These are phyloP conservation scores for Whalleya microplaca DNA, from an alignment of 2,329 filamentous ascomycete genomes.

Conservation along the genomic window DNA sequence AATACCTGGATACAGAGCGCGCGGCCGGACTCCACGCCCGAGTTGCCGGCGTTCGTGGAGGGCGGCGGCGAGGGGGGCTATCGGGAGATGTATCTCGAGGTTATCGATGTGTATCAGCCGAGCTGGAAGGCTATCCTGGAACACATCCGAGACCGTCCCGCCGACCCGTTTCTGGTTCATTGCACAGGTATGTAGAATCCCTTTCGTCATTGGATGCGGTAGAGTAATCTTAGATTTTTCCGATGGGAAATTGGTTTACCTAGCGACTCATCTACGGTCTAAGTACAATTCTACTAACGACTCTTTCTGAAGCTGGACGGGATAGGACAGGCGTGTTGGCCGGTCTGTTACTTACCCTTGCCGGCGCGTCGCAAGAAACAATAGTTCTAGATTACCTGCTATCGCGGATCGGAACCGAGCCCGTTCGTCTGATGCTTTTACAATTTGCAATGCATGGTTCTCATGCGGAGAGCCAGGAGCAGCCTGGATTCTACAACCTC, in stretches of 20 bases:
- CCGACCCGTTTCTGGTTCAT: constrained; percentile 54
- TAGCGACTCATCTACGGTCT: no score
- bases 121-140: constrained; percentile 50
- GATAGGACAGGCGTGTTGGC: constrained; percentile 58
- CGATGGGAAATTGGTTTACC: no score
- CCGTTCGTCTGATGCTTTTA: constrained; percentile 52
- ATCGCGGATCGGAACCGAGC: constrained; percentile 57
- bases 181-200: constrained; percentile 51
- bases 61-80: constrained; percentile 51
- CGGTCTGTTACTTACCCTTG: constrained; percentile 54
- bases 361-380: constrained; percentile 47
- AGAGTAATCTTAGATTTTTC: no score
- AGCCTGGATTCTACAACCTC: constrained; percentile 55
- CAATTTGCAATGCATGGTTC: constrained; percentile 45
- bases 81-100: constrained; percentile 50
- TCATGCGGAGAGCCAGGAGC: constrained; percentile 40
- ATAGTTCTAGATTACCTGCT: constrained; percentile 56
- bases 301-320: constrained; percentile 48
- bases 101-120: constrained; percentile 47
- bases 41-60: constrained; percentile 47
- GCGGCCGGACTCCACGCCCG: constrained; percentile 41
- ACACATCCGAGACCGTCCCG: constrained; percentile 50
- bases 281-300: constrained; percentile 1
- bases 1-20: constrained; percentile 47
- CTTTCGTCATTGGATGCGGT: no score